Evolutionary conservation across 768 basidiomycete genomes (phyloP).

Genomic region (Agrocybe praecox): DNA sequence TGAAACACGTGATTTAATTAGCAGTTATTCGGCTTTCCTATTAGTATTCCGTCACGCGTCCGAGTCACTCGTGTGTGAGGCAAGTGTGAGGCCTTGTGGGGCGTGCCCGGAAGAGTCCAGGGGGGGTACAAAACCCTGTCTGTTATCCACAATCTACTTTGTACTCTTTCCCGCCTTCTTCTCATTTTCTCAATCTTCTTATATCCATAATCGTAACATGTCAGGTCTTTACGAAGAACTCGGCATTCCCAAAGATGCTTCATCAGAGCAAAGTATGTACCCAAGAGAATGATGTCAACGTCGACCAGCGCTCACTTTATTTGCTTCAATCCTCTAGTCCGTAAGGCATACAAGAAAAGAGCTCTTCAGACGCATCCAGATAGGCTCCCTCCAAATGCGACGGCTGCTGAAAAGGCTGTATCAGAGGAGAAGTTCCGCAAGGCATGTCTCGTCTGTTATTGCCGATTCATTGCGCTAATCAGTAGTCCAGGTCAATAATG

Average conservation of each 20-base stretch:
- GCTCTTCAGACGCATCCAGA: slow-evolving; percentile 81
- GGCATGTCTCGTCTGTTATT: slow-evolving; percentile 21
- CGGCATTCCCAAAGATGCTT: slow-evolving; percentile 53
- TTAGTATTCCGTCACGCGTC: no score
- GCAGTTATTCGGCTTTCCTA: background rate
- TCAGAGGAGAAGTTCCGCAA: slow-evolving; percentile 60
- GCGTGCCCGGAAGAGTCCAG: slow-evolving; percentile 35
- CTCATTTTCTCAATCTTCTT: slow-evolving; percentile 32
- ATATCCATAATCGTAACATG: slow-evolving; percentile 18
- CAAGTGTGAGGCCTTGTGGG: no score
- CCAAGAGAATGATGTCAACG: background rate
- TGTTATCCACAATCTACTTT: slow-evolving; percentile 7
- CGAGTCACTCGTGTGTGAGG: slow-evolving; percentile 26
- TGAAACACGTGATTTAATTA: slow-evolving; percentile 25
- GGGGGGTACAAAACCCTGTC: slow-evolving; percentile 12
- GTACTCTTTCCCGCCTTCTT: background rate
- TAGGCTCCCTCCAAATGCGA: slow-evolving; percentile 58
- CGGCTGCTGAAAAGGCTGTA: slow-evolving; percentile 54
- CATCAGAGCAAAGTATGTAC: slow-evolving; percentile 63
- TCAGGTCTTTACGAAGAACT: slow-evolving; percentile 68
- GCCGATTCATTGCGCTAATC: slow-evolving; percentile 7
- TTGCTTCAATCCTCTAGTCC: slow-evolving; percentile 44
- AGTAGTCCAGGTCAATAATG: slow-evolving; percentile 62
- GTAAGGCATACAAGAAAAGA: slow-evolving; percentile 75
- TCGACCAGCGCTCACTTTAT: slow-evolving; percentile 1